These are phyloP conservation scores for Malassezia dermatis DNA, from an alignment of 1,284 basidiomycete genomes.

Conservation along the genomic window DNA sequence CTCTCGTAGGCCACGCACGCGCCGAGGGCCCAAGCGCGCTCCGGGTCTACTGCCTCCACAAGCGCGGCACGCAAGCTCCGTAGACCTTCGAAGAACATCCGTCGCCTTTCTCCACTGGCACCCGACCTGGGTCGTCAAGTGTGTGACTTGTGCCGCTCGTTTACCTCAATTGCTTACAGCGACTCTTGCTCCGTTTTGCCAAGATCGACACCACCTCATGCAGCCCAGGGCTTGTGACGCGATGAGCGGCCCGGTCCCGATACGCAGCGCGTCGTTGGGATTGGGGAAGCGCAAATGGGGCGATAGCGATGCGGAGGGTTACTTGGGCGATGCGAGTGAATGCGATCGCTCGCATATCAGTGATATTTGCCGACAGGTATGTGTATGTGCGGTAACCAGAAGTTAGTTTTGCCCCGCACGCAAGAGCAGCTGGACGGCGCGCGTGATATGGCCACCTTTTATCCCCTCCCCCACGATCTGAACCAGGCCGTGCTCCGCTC, in stretches of 20 bases:
- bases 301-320: not conserved
- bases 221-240: not conserved
- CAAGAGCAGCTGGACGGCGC: not conserved
- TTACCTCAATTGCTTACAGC: not conserved
- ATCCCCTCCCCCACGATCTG: constrained; percentile 26
- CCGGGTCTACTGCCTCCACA: not conserved
- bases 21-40: not conserved
- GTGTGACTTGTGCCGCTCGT: not conserved
- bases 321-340: not conserved
- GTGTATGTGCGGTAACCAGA: not conserved
- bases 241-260: not conserved
- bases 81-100: not conserved
- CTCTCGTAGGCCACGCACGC: not conserved
- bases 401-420: constrained; percentile 5
- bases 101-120: not conserved
- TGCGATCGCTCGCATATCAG: not conserved
- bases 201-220: not conserved
- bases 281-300: not conserved
- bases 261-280: not conserved
- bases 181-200: not conserved
- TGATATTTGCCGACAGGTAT: constrained; percentile 8
- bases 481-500: constrained; percentile 26
- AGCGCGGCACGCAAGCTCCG: not conserved
- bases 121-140: not conserved
- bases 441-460: constrained; percentile 20